A percentile compares a stretch with the other conserved stretches of the same genome.
These are phyloP conservation scores for Ascochyta fabae DNA, from an alignment of 2,329 filamentous ascomycete species.

Conservation along the genomic window DNA sequence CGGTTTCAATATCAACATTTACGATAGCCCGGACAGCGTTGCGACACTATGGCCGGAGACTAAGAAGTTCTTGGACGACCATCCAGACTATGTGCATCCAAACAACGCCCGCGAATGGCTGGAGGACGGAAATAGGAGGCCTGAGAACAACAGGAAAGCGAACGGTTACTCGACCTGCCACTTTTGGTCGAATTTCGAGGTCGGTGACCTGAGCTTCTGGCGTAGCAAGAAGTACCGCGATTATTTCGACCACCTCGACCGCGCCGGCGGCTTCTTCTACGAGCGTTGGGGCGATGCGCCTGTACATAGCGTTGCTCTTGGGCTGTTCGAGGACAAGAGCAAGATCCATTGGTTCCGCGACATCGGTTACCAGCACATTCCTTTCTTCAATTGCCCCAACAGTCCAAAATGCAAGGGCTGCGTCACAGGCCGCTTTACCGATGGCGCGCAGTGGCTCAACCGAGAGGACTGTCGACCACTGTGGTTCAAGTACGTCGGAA, in stretches of 20 bases:
- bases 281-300: slow-evolving; percentile 98
- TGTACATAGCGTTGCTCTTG: slow-evolving; percentile 91
- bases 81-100: slow-evolving; percentile 79
- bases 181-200: slow-evolving; percentile 99
- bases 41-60: slow-evolving; percentile 95
- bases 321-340: slow-evolving; percentile 86
- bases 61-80: slow-evolving; percentile 82
- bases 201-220: slow-evolving; percentile 93
- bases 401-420: slow-evolving; percentile 92
- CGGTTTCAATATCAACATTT: slow-evolving; percentile 97
- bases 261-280: slow-evolving; percentile 96
- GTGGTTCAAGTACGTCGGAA: slow-evolving; percentile 95
- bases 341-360: slow-evolving; percentile 99
- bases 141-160: slow-evolving; percentile 78
- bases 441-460: slow-evolving; percentile 83
- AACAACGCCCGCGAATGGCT: slow-evolving; percentile 91
- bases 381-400: slow-evolving; percentile 98
- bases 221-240: slow-evolving; percentile 87
- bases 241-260: slow-evolving; percentile 94
- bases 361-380: slow-evolving; percentile 97
- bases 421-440: slow-evolving; percentile 83
- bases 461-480: slow-evolving; percentile 93
- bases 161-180: slow-evolving; percentile 98
- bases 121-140: slow-evolving; percentile 76
- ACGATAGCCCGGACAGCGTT: slow-evolving; percentile 87